These are phyloP conservation scores for Xylaria sp. DNA, from an alignment of 2,329 filamentous ascomycete species.

Conservation along the genomic window DNA sequence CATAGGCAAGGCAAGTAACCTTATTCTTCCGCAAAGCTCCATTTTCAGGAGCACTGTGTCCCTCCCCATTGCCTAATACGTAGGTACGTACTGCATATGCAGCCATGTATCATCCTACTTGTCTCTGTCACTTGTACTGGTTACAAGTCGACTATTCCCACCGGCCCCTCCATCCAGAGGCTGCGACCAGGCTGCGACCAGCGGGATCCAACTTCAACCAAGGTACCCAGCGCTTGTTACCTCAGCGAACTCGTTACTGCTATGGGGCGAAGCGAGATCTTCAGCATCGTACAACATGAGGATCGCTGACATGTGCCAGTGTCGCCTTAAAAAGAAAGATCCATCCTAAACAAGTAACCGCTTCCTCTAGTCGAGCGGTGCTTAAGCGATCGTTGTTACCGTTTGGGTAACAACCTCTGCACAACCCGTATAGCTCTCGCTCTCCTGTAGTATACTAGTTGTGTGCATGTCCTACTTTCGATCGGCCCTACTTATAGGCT, in stretches of 20 bases:
- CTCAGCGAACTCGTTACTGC: background rate
- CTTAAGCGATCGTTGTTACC: constrained; percentile 30
- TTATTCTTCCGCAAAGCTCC: constrained; percentile 32
- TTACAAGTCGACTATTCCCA: constrained; percentile 7
- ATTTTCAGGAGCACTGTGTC: constrained; percentile 27
- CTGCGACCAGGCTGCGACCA: constrained; percentile 20
- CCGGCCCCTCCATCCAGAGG: constrained; percentile 8
- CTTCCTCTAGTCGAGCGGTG: constrained; percentile 22
- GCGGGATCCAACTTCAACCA: constrained; percentile 20
- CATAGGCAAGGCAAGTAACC: constrained; percentile 38
- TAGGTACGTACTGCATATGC: background rate
- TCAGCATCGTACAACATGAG: background rate
- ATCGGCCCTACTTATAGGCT: constrained; percentile 38
- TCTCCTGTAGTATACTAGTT: background rate
- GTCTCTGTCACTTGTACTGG: constrained; percentile 4
- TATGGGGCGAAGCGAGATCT: constrained; percentile 14
- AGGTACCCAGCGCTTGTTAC: constrained; percentile 5
- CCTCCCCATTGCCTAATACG: constrained; percentile 18
- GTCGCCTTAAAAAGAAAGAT: background rate
- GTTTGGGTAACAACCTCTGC: constrained; percentile 28
- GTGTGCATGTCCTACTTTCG: constrained; percentile 14
- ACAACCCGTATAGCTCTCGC: constrained; percentile 25
- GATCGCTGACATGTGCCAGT: background rate
- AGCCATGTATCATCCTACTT: background rate
- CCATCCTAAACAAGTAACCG: constrained; percentile 4